A percentile compares a stretch with the other conserved stretches of the same genome.
phyloP scores from a whole-genome alignment of 192 early-diverging fungal genomes.

The Haplosporangium gracile region DNA sequence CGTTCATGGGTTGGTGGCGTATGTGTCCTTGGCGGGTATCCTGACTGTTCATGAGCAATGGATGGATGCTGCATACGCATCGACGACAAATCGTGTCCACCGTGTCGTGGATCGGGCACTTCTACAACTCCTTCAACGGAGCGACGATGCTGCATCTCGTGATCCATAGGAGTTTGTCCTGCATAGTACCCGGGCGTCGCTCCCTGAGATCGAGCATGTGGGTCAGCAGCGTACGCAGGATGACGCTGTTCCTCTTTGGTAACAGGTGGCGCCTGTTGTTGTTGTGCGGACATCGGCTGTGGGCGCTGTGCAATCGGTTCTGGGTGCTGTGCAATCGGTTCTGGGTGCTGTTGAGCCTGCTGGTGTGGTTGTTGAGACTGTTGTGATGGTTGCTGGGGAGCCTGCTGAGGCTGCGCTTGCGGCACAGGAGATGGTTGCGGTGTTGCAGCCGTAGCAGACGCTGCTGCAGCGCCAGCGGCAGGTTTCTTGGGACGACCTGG shows the following conservation, averaged over 20 bases:
- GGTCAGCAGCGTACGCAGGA: too few relatives aligned
- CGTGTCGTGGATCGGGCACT: neutral
- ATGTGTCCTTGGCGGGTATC: conserved; percentile 1
- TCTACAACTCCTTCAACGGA: neutral
- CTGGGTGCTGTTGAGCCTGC: conserved; percentile 7
- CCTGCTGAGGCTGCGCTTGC: conserved; percentile 1
- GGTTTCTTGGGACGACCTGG: conserved; percentile 30
- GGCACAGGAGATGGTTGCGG: neutral
- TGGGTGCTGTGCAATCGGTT: neutral
- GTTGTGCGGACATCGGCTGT: neutral
- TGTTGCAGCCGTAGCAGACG: neutral
- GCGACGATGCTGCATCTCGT: conserved; percentile 8
- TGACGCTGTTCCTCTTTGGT: conserved; percentile 1
- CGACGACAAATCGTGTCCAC: neutral
- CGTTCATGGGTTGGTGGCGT: conserved; percentile 24
- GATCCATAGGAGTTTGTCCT: conserved; percentile 7
- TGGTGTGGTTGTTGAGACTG: conserved; percentile 5
- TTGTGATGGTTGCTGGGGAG: neutral
- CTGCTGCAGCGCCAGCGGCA: neutral
- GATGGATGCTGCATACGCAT: conserved; percentile 1
- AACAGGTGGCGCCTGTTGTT: conserved; percentile 8
- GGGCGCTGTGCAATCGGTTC: neutral
- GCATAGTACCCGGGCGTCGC: neutral
- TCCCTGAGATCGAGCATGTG: conserved; percentile 4
- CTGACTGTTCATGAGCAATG: neutral